These are phyloP conservation scores for Nakazawaea holstii DNA, from an alignment of 805 yeast species.

Conservation along the genomic window DNA sequence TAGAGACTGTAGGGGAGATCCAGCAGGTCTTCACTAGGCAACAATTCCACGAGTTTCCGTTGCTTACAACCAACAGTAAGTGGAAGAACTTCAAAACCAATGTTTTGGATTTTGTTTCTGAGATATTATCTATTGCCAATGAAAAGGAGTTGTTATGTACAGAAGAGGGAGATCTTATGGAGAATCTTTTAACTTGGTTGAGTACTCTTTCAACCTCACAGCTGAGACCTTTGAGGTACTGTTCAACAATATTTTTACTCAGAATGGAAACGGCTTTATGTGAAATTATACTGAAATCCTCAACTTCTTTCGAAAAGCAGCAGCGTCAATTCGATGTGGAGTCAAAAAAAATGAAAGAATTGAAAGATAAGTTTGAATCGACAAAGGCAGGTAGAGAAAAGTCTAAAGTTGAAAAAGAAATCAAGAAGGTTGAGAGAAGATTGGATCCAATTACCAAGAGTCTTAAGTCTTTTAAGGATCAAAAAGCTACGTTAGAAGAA, in stretches of 20 bases:
- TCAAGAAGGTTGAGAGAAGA: slow-evolving; percentile 31
- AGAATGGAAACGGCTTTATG: slow-evolving; percentile 59
- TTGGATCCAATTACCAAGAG: slow-evolving; percentile 40
- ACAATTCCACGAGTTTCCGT: slow-evolving; percentile 63
- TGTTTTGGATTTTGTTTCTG: slow-evolving; percentile 49
- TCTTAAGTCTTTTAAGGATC: slow-evolving; percentile 35
- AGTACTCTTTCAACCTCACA: slow-evolving; percentile 65
- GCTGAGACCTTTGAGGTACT: slow-evolving; percentile 65
- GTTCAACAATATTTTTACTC: slow-evolving; percentile 56
- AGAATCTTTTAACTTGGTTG: slow-evolving; percentile 67
- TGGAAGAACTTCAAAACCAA: slow-evolving; percentile 49
- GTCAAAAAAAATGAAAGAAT: slow-evolving; percentile 24
- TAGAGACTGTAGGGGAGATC: slow-evolving; percentile 69
- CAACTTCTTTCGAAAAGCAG: slow-evolving; percentile 32
- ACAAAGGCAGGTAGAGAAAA: slow-evolving; percentile 20
- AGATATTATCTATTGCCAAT: slow-evolving; percentile 45
- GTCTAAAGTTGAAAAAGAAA: slow-evolving; percentile 24
- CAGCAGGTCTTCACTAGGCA: slow-evolving; percentile 58
- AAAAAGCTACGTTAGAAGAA: slow-evolving; percentile 48
- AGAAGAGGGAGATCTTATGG: slow-evolving; percentile 39
- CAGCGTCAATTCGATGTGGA: slow-evolving; percentile 37
- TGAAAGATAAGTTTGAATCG: slow-evolving; percentile 24
- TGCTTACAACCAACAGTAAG: slow-evolving; percentile 44
- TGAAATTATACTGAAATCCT: slow-evolving; percentile 33
- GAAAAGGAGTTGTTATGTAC: slow-evolving; percentile 58